phyloP scores from a whole-genome alignment of 345 rosid genomes.

The Hibiscus trionum region DNA sequence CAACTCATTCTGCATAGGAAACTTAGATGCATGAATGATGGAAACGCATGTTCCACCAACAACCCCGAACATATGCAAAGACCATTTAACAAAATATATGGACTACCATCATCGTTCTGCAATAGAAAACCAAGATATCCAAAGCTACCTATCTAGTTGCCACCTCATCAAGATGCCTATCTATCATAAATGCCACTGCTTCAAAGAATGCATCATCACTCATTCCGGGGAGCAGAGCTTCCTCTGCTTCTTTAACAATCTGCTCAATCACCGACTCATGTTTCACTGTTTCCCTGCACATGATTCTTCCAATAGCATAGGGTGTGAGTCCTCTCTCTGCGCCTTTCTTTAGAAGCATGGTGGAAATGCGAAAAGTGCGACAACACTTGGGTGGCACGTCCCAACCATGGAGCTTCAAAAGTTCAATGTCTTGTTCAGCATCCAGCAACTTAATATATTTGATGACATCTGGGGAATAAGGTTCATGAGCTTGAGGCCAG shows the following conservation, averaged over 20 bases:
- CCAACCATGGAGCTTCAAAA: conserved; percentile 68
- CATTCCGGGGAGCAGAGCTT: conserved; percentile 33
- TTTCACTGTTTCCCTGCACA: conserved; percentile 61
- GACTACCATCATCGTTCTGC: no score
- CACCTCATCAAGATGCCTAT: no score
- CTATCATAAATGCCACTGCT: no score
- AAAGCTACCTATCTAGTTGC: no score
- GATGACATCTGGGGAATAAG: conserved; percentile 46
- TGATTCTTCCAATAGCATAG: conserved; percentile 59
- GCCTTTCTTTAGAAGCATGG: conserved; percentile 84
- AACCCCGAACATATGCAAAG: conserved; percentile 11
- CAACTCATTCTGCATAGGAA: not conserved
- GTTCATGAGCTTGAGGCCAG: conserved; percentile 83
- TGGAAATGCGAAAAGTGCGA: conserved; percentile 49
- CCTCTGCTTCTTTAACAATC: conserved; percentile 37
- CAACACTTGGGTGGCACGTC: conserved; percentile 45
- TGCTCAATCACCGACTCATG: conserved; percentile 58
- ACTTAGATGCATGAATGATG: conserved; percentile 2
- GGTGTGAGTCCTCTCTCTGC: conserved; percentile 61
- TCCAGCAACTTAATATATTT: conserved; percentile 56
- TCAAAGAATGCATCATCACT: no score
- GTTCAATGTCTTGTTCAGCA: conserved; percentile 55
- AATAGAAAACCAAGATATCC: no score
- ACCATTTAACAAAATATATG: not conserved
- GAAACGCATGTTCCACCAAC: conserved; percentile 9